Conservation (phyloP, 1,139 yeast species). For the Zygotorulaspora mrakii region DNA sequence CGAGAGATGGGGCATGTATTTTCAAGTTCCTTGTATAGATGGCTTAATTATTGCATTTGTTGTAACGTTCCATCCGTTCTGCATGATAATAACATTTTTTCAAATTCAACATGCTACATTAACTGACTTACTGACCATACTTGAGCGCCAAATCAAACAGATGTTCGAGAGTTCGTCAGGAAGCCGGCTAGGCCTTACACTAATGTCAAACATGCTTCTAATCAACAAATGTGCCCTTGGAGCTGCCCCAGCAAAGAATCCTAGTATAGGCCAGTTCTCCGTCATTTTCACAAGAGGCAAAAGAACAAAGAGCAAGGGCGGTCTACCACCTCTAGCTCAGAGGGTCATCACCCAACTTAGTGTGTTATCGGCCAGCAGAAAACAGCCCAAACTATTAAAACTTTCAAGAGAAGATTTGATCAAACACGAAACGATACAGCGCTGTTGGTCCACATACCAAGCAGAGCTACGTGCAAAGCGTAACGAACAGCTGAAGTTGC, state of each 20-base stretch:
- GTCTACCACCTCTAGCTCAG: constrained; percentile 58
- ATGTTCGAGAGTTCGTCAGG: no score
- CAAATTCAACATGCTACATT: no score
- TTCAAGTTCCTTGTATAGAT: no score
- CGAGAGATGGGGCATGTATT: no score
- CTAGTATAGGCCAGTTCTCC: constrained; percentile 11
- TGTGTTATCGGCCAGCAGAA: constrained; percentile 80
- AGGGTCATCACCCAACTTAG: constrained; percentile 71
- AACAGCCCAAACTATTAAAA: constrained; percentile 78
- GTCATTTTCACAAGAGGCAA: constrained; percentile 41
- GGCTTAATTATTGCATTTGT: no score
- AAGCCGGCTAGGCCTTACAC: no score
- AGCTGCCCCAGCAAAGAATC: constrained; percentile 1
- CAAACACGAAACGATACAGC: constrained; percentile 77
- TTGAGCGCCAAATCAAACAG: no score
- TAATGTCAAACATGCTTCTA: background rate
- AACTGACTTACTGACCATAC: no score
- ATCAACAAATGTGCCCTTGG: background rate
- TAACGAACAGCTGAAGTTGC: constrained; percentile 50
- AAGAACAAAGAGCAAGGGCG: constrained; percentile 41
- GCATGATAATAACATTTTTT: no score
- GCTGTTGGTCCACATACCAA: constrained; percentile 73
- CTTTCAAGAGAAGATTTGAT: constrained; percentile 76
- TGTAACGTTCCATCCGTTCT: no score
- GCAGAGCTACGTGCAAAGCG: constrained; percentile 47